Conservation (phyloP, 2,329 filamentous ascomycete species). For the Neofusicoccum parvum region DNA sequence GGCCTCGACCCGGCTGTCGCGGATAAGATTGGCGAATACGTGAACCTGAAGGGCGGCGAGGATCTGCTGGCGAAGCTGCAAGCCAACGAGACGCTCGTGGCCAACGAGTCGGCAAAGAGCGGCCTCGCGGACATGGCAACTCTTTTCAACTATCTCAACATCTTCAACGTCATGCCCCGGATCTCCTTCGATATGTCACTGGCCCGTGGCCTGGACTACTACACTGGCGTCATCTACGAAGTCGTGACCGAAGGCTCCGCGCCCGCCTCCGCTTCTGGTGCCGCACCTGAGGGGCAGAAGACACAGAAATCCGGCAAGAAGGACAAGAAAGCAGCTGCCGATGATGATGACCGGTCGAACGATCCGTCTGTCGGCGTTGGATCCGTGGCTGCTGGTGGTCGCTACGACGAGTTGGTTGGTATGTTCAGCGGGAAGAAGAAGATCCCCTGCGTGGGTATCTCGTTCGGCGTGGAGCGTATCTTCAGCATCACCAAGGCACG, state of each 20-base stretch:
- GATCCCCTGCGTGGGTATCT: constrained; percentile 89
- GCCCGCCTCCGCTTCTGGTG: constrained; percentile 42
- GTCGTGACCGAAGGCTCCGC: constrained; percentile 81
- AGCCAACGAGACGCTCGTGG: constrained; percentile 66
- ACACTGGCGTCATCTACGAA: constrained; percentile 89
- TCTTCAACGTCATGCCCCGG: constrained; percentile 70
- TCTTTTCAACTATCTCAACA: constrained; percentile 79
- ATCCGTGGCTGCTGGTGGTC: constrained; percentile 84
- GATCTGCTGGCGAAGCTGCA: constrained; percentile 74
- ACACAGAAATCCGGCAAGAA: constrained; percentile 45
- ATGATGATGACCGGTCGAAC: constrained; percentile 70
- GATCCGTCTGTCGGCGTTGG: constrained; percentile 84
- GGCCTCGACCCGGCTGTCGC: constrained; percentile 75
- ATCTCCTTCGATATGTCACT: constrained; percentile 90
- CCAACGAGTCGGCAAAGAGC: constrained; percentile 74
- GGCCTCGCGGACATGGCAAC: constrained; percentile 80
- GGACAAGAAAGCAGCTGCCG: constrained; percentile 47
- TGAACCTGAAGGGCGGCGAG: constrained; percentile 72
- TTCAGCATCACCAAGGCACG: constrained; percentile 87
- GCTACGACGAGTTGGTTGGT: constrained; percentile 90
- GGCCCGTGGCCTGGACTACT: constrained; percentile 89
- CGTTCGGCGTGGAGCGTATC: constrained; percentile 93
- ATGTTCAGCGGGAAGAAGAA: constrained; percentile 88
- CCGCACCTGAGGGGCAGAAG: constrained; percentile 45
- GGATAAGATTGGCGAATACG: constrained; percentile 84